A percentile compares a stretch with the other conserved stretches of the same genome.
Evolutionary conservation across 768 basidiomycete species (phyloP).

Genomic region (Udeniomyces megalosporus): DNA sequence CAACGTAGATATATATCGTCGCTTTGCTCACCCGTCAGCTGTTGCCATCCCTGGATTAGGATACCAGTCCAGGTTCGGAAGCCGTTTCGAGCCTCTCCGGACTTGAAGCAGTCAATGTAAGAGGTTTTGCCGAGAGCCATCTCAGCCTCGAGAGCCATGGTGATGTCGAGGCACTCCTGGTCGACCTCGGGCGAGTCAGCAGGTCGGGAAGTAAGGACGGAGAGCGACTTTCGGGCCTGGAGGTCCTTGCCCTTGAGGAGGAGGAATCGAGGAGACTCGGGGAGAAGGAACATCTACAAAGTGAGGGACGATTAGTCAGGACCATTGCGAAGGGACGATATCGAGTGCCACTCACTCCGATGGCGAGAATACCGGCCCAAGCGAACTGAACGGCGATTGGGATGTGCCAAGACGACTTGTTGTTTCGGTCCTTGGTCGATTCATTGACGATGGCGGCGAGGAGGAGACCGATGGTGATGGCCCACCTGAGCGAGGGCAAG

Average conservation of each 20-base stretch:
- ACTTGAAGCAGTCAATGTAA: too few relatives aligned
- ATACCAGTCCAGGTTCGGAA: constrained; percentile 74
- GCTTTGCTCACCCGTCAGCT: not conserved
- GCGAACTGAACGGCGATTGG: constrained; percentile 25
- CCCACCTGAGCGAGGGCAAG: too few relatives aligned
- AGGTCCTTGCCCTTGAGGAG: too few relatives aligned
- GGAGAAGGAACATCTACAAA: constrained; percentile 47
- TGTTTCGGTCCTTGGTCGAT: constrained; percentile 26
- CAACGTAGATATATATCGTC: not conserved
- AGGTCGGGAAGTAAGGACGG: too few relatives aligned
- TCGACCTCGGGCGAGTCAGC: too few relatives aligned
- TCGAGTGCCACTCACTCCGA: constrained; percentile 5
- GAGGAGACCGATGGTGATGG: too few relatives aligned
- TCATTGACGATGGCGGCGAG: constrained; percentile 30
- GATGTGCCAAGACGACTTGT: constrained; percentile 23
- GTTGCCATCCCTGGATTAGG: constrained; percentile 42
- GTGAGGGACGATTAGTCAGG: constrained; percentile 29
- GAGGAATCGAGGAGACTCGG: too few relatives aligned
- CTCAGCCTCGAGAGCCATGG: too few relatives aligned
- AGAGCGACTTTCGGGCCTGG: too few relatives aligned
- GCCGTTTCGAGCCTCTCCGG: too few relatives aligned
- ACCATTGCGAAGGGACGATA: not conserved
- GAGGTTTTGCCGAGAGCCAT: too few relatives aligned
- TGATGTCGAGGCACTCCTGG: too few relatives aligned
- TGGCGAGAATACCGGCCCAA: constrained; percentile 21